Evolutionary conservation across 306 rosid species (phyloP).

Genomic region (Prunus fruticosa): DNA sequence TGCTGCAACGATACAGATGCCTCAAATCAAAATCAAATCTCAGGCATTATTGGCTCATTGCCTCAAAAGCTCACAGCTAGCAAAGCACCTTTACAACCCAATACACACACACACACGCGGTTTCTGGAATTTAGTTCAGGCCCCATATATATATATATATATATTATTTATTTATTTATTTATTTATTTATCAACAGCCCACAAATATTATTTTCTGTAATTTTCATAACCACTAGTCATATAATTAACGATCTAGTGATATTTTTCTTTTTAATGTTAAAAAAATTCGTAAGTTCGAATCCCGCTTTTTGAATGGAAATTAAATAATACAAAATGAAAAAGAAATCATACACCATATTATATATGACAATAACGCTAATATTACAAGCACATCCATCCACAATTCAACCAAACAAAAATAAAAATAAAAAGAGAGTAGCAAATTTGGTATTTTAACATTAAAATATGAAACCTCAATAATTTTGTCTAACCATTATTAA

Average conservation of each 20-base stretch:
- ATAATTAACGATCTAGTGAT: too few species aligned
- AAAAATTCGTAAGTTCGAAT: too few species aligned
- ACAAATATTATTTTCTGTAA: neutral
- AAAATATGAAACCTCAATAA: neutral
- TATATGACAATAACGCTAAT: too few species aligned
- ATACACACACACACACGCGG: neutral
- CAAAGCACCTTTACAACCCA: neutral
- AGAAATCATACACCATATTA: neutral
- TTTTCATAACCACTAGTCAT: too few species aligned
- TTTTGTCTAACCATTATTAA: constrained; percentile 6
- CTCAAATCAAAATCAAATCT: neutral
- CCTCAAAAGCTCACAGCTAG: neutral
- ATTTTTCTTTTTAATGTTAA: too few species aligned
- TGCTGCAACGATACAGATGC: neutral
- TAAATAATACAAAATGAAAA: neutral
- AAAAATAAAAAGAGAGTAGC: neutral
- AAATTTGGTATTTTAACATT: neutral
- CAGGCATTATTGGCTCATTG: neutral
- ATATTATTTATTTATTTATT: neutral
- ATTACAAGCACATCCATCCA: too few species aligned
- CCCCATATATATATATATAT: neutral
- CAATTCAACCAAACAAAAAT: neutral
- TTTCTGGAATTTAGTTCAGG: neutral
- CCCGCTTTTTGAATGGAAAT: too few species aligned
- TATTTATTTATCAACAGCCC: neutral